phyloP scores from a whole-genome alignment of 257 asterid genomes.

The Oldenlandia corymbosa region DNA sequence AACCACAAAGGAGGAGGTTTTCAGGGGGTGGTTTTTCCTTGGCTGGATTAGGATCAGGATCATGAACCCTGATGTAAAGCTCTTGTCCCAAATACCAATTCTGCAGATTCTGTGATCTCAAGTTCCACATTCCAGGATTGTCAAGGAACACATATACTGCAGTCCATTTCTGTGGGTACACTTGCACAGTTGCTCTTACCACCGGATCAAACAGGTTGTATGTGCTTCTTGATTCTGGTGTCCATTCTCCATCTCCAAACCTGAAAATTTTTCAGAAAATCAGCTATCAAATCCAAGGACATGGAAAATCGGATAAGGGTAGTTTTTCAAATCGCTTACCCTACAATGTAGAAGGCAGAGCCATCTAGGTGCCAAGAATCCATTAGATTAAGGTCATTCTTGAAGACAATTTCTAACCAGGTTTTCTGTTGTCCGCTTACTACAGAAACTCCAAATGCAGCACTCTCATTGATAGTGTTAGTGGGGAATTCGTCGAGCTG shows the following conservation, averaged over 20 bases:
- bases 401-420: conserved; percentile 60
- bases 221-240: conserved; percentile 28
- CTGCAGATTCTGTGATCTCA: conserved; percentile 55
- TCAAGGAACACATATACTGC: conserved; percentile 63
- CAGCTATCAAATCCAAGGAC: background rate
- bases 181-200: conserved; percentile 67
- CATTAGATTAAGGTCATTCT: conserved; percentile 30
- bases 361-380: conserved; percentile 87
- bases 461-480: conserved; percentile 28
- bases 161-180: conserved; percentile 58
- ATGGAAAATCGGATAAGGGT: background rate
- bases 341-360: conserved; percentile 53
- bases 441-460: conserved; percentile 36
- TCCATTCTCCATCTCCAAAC: conserved; percentile 56
- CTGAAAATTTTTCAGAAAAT: conserved; percentile 19
- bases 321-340: conserved; percentile 34
- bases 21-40: conserved; percentile 52
- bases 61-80: conserved; percentile 61
- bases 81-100: conserved; percentile 65
- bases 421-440: conserved; percentile 54
- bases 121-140: conserved; percentile 83
- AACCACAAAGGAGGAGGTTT: conserved; percentile 60
- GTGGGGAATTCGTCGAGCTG: conserved; percentile 44
- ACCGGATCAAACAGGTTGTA: conserved; percentile 53
- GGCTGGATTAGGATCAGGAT: conserved; percentile 49